Conservation (phyloP, 768 basidiomycete species). For the Astraeus odoratus region DNA sequence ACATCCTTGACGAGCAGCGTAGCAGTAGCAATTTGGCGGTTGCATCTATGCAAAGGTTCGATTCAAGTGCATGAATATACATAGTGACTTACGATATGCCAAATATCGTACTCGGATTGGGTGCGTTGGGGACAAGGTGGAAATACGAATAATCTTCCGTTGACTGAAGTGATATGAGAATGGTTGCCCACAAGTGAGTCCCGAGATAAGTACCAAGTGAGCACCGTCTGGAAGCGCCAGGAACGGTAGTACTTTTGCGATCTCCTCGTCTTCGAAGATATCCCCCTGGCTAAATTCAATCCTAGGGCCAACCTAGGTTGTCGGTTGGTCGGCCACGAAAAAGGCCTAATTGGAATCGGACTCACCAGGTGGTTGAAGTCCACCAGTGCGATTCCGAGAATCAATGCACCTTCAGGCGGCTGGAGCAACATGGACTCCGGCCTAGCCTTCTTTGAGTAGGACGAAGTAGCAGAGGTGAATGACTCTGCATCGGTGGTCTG, state of each 20-base stretch:
- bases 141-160: slow-evolving; percentile 95
- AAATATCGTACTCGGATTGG: slow-evolving; percentile 77
- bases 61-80: neutral
- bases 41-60: slow-evolving; percentile 52
- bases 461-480: slow-evolving; percentile 55
- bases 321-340: slow-evolving; percentile 12
- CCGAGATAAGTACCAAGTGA: slow-evolving; percentile 56
- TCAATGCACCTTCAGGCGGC: slow-evolving; percentile 47
- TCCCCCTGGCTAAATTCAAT: slow-evolving; percentile 80
- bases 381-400: slow-evolving; percentile 85
- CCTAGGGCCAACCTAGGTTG: slow-evolving; percentile 74
- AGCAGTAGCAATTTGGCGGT: slow-evolving; percentile 85
- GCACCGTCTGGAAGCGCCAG: slow-evolving; percentile 96
- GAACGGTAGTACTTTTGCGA: slow-evolving; percentile 84
- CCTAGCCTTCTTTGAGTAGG: slow-evolving; percentile 54
- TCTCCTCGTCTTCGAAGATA: slow-evolving; percentile 79
- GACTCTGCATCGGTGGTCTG: slow-evolving; percentile 47
- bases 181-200: neutral
- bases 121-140: slow-evolving; percentile 71
- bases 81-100: slow-evolving; percentile 72
- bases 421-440: slow-evolving; percentile 74
- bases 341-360: slow-evolving; percentile 4
- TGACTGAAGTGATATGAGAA: slow-evolving; percentile 11
- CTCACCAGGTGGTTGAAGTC: slow-evolving; percentile 91
- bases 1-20: slow-evolving; percentile 68